Base-by-base conservation (phyloP, 1,284 basidiomycete genomes). In the Sphagnurus paluster region DNA sequence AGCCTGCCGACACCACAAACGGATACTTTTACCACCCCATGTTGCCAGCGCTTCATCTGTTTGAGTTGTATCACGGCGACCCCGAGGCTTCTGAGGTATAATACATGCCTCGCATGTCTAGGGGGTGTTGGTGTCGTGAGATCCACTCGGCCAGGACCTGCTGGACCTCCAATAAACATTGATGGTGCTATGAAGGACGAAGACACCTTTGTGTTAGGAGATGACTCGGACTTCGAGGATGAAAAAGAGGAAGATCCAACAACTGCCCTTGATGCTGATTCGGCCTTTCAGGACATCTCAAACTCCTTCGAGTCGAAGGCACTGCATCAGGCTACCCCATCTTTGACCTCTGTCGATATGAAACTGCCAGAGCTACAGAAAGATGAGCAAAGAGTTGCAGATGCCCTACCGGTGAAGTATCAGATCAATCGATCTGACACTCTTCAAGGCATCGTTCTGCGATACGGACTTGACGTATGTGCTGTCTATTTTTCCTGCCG, bases 101-200 rank as follows among this genome's bases (percentile, higher is more conserved):
- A 84, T 56, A 84, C 84, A 4, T 87, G 84, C 60, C 62, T 87
- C 11, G 70, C 72, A 9, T 87, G 84, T 58, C 68, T 84, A 1
- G 76, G 71, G 13, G 83, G 82, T 8, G 74, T 80, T 2, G 71
- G 63, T 24, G 74, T 75, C 6, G 67, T 83, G 21, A 61, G 55
- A 44, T 56, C 41, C 2, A 7, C 54, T n/a, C 48, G 53, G 8
- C 47, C 42, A n/a, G 29, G 46, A 29, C 39, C 50, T n/a, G 28
- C 29, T 20, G 36, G 37, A 39, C 17, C 29, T 11, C 23, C 42
- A n/a, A 49, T 49, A 16, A 83, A 83, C 55, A 26, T 82, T 5
- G 75, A 82, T 52, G 81, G 78, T 3, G 72, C 70, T 8, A 52
- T 80, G 25, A 65, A 71, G 44, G 83, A 84, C 48, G 75, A 78